Percentiles rank a stretch among this genome's conserved stretches.
phyloP scores from a whole-genome alignment of 768 basidiomycete species.

The Mycena galopus region DNA sequence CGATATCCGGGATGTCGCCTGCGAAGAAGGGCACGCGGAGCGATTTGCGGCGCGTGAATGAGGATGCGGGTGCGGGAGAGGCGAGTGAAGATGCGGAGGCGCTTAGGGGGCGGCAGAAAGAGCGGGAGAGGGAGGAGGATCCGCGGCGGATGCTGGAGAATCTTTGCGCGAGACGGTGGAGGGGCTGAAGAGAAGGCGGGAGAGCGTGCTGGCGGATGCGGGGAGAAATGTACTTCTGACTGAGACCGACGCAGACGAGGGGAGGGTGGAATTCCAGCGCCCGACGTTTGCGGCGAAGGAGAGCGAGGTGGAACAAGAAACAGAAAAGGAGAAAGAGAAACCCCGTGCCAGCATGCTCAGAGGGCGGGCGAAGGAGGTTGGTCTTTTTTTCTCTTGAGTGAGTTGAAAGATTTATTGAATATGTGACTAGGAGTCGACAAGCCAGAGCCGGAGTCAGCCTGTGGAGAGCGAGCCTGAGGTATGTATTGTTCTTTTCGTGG shows the following conservation, averaged over 20 bases:
- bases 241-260: background rate
- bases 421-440: slow-evolving; percentile 38
- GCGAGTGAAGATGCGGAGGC: background rate
- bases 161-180: slow-evolving; percentile 65
- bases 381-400: background rate
- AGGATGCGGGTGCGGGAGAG: background rate
- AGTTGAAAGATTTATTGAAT: slow-evolving; percentile 35
- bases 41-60: slow-evolving; percentile 17
- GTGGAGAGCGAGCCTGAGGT: background rate
- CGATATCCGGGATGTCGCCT: slow-evolving; percentile 31
- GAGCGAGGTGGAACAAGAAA: slow-evolving; percentile 38
- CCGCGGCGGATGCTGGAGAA: slow-evolving; percentile 58
- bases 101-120: background rate
- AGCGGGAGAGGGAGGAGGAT: slow-evolving; percentile 52
- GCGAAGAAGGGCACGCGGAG: slow-evolving; percentile 4
- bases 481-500: background rate
- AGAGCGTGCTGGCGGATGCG: slow-evolving; percentile 37
- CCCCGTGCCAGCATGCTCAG: slow-evolving; percentile 3
- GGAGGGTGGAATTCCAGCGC: background rate
- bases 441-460: background rate
- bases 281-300: slow-evolving; percentile 33
- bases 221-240: background rate
- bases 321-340: slow-evolving; percentile 42
- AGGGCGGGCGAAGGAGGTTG: background rate
- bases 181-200: slow-evolving; percentile 59